These are phyloP conservation scores for Alnus rubra DNA, from an alignment of 306 rosid species.

Conservation along the genomic window DNA sequence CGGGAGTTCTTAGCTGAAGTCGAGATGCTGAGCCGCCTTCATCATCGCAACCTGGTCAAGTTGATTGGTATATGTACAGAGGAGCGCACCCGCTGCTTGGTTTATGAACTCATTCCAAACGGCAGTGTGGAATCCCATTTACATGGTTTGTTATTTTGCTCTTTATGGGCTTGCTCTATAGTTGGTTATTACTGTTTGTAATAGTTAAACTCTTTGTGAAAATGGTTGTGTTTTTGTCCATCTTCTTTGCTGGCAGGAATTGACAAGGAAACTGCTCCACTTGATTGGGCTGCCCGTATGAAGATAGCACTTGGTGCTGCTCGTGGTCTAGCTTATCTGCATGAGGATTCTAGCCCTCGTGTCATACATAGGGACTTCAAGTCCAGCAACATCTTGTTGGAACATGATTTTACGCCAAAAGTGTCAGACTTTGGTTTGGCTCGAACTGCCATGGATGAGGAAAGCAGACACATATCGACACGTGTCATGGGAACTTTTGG, in stretches of 20 bases:
- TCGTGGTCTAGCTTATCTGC: conserved; percentile 91
- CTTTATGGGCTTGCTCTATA: conserved; percentile 8
- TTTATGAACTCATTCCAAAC: conserved; percentile 91
- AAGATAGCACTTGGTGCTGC: conserved; percentile 98
- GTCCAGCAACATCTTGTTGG: conserved; percentile 90
- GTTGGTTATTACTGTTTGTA: conserved; percentile 5
- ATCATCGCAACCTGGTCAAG: conserved; percentile 94
- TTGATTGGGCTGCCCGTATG: conserved; percentile 78
- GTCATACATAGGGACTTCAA: conserved; percentile 97
- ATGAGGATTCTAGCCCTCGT: conserved; percentile 95
- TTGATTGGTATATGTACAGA: conserved; percentile 90
- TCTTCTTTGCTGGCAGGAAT: conserved; percentile 53
- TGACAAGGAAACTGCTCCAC: conserved; percentile 66
- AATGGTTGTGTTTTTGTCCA: conserved; percentile 1
- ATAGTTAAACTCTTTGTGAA: conserved; percentile 21
- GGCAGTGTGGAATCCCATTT: conserved; percentile 98
- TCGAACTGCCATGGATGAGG: conserved; percentile 83
- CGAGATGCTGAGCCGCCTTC: conserved; percentile 99
- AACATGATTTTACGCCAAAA: conserved; percentile 89
- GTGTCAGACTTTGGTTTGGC: conserved; percentile 99
- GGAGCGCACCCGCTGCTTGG: conserved; percentile 70
- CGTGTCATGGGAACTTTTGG: conserved; percentile 99
- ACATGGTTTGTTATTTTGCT: conserved; percentile 60
- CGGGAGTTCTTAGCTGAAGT: conserved; percentile 96
- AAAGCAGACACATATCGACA: conserved; percentile 79